These are phyloP conservation scores for Calcarisporium arbuscula DNA, from an alignment of 2,329 filamentous ascomycete genomes.

Conservation along the genomic window DNA sequence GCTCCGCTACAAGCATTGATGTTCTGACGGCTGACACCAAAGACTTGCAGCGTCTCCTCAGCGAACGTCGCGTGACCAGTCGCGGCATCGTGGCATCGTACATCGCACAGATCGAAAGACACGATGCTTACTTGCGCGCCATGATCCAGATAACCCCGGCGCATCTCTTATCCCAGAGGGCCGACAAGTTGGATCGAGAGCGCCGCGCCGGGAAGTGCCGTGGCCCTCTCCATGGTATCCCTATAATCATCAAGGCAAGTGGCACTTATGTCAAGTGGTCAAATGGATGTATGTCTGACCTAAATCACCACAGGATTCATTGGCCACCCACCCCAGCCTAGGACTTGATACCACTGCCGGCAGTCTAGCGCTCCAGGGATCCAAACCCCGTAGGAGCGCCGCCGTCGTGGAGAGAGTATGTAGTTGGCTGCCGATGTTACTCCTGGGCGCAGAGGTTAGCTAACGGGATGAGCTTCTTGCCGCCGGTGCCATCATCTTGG, in stretches of 20 bases:
- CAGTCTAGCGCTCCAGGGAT: slow-evolving; percentile 9
- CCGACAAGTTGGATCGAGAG: slow-evolving; percentile 10
- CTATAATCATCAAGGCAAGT: slow-evolving; percentile 13
- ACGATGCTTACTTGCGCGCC: slow-evolving; percentile 11
- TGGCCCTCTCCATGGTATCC: slow-evolving; percentile 13
- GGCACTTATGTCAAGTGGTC: no score
- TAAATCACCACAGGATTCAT: no score
- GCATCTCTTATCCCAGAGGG: slow-evolving; percentile 2
- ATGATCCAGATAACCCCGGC: slow-evolving; percentile 7
- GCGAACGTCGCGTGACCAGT: slow-evolving; percentile 7
- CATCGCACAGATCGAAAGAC: slow-evolving; percentile 7
- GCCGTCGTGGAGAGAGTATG: slow-evolving; percentile 7
- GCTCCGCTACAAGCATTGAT: no score
- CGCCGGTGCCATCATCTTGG: slow-evolving; percentile 9
- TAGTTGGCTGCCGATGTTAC: no score
- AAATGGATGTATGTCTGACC: no score
- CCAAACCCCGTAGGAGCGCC: slow-evolving; percentile 9
- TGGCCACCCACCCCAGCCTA: slow-evolving; percentile 7
- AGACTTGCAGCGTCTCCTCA: background rate
- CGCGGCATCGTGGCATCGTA: slow-evolving; percentile 10
- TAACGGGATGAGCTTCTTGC: slow-evolving; percentile 1
- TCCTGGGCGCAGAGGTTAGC: background rate
- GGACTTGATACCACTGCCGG: slow-evolving; percentile 10
- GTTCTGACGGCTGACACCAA: slow-evolving; percentile 4
- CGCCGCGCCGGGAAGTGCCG: slow-evolving; percentile 7